Evolutionary conservation across 306 rosid species (phyloP).

Genomic region (Citrullus amarus): DNA sequence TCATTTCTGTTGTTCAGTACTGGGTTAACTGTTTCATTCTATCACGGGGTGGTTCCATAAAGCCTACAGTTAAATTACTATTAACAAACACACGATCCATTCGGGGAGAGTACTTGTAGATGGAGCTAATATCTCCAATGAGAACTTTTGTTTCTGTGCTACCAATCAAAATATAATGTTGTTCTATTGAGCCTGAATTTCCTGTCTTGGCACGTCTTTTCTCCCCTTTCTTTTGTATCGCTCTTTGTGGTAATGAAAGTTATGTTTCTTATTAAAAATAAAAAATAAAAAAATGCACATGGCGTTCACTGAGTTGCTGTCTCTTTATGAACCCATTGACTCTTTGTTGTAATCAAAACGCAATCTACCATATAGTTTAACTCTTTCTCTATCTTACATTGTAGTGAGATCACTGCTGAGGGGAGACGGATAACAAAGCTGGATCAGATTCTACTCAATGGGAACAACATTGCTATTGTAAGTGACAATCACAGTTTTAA

Average conservation of each 20-base stretch:
- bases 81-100: not conserved
- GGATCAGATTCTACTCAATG: slow-evolving; percentile 90
- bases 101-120: not conserved
- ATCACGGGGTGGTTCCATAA: not conserved
- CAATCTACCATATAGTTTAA: not conserved
- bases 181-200: not conserved
- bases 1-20: not conserved
- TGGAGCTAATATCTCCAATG: not conserved
- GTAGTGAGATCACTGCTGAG: slow-evolving; percentile 87
- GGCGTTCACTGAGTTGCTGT: not conserved
- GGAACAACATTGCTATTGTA: slow-evolving; percentile 99
- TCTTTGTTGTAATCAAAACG: not conserved
- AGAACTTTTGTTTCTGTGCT: not conserved
- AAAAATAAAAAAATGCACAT: not conserved
- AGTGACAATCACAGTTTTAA: slow-evolving; percentile 19
- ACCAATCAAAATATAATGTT: not conserved
- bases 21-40: not conserved
- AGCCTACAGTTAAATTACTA: not conserved
- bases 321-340: not conserved
- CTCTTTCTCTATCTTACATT: slow-evolving; percentile 5
- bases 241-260: no score
- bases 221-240: no score
- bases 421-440: slow-evolving; percentile 97
- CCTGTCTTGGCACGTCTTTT: not conserved
- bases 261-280: no score